Conservation (phyloP, 345 rosid genomes). For the Lagerstroemia speciosa region DNA sequence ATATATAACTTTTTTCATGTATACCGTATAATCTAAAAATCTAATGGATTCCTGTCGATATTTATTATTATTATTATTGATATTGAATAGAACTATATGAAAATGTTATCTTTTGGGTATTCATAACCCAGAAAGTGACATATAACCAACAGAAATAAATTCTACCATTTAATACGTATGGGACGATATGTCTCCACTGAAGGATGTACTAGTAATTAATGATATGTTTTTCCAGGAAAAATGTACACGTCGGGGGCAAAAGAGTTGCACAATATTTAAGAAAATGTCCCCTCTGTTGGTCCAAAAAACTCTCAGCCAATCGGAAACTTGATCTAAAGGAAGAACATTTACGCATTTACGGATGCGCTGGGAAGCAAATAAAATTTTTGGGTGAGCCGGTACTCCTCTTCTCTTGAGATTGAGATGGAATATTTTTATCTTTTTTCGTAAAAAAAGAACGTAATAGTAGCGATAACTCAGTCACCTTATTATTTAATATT, state of each 20-base stretch:
- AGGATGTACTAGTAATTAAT: neutral
- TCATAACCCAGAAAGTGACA: constrained; percentile 33
- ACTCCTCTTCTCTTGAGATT: too few species aligned
- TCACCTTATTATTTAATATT: too few species aligned
- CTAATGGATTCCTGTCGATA: too few species aligned
- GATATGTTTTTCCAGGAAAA: neutral
- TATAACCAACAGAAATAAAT: constrained; percentile 44
- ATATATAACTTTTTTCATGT: too few species aligned
- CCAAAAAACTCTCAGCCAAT: neutral
- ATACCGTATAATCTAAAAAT: too few species aligned
- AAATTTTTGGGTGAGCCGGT: too few species aligned
- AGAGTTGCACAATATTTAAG: neutral
- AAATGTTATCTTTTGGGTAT: neutral
- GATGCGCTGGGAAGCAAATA: too few species aligned
- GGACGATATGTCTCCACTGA: neutral
- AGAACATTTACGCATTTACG: neutral
- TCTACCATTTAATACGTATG: constrained; percentile 16
- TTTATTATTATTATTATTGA: too few species aligned
- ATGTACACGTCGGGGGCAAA: neutral
- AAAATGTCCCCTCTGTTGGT: neutral
- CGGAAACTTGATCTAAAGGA: neutral
- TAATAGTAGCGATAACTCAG: too few species aligned
- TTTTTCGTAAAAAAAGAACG: too few species aligned
- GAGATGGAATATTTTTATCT: too few species aligned
- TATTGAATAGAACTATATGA: too few species aligned